Evolutionary conservation across 2,329 filamentous ascomycete genomes (phyloP).

Genomic region (Ilyonectria sp.): DNA sequence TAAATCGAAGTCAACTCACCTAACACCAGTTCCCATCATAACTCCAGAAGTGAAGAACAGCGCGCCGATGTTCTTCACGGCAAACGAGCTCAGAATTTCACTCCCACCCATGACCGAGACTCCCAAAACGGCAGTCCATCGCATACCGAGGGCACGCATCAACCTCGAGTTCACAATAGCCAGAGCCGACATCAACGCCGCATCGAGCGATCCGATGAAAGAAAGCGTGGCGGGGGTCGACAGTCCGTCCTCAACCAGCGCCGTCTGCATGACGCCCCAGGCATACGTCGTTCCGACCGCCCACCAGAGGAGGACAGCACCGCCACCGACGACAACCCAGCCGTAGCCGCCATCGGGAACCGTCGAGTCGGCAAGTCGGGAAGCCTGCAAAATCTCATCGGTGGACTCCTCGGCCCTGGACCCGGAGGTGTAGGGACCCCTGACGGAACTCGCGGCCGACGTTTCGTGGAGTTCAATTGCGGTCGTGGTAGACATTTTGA

Average conservation of each 20-base stretch:
- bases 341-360: conserved; percentile 70
- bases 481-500: conserved; percentile 23
- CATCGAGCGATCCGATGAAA: conserved; percentile 70
- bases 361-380: conserved; percentile 60
- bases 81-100: conserved; percentile 60
- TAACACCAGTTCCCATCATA: conserved; percentile 52
- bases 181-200: conserved; percentile 65
- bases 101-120: conserved; percentile 65
- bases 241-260: conserved; percentile 65
- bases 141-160: conserved; percentile 64
- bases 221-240: conserved; percentile 67
- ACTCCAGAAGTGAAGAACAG: conserved; percentile 54
- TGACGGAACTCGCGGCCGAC: conserved; percentile 17
- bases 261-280: conserved; percentile 74
- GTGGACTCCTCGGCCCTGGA: conserved; percentile 5
- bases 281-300: conserved; percentile 69
- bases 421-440: conserved; percentile 5
- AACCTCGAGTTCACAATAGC: conserved; percentile 68
- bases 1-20: conserved; percentile 36
- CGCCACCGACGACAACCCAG: conserved; percentile 68
- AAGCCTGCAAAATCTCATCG: conserved; percentile 56
- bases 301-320: conserved; percentile 69
- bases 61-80: conserved; percentile 52
- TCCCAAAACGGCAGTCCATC: conserved; percentile 63
- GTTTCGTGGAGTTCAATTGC: conserved; percentile 26